Evolutionary conservation across 2,329 filamentous ascomycete genomes (phyloP).

Genomic region (Aspergillus neoniger): DNA sequence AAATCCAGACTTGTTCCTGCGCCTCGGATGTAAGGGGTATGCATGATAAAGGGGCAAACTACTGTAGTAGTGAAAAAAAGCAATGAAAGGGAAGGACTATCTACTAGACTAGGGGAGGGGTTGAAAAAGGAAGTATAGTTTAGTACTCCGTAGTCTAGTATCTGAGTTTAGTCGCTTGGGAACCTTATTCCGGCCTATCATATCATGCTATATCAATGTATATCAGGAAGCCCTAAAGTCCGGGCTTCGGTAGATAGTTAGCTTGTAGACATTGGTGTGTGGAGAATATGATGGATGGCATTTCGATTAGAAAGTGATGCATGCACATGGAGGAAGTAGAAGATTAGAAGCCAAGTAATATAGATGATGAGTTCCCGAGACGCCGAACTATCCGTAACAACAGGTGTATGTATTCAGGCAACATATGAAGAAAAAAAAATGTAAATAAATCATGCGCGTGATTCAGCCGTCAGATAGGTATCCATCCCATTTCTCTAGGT

Average conservation of each 20-base stretch:
- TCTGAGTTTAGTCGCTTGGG: background rate
- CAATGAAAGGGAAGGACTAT: background rate
- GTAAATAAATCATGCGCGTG: background rate
- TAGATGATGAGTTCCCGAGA: slow-evolving; percentile 6
- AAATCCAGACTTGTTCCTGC: too few relatives aligned
- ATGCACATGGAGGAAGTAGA: background rate
- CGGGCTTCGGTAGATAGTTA: too few relatives aligned
- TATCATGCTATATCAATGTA: background rate
- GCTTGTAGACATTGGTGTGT: background rate
- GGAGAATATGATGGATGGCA: too few relatives aligned
- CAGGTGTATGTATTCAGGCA: background rate
- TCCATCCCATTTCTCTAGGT: slow-evolving; percentile 2
- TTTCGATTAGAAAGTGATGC: background rate
- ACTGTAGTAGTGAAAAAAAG: background rate
- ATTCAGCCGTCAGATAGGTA: background rate
- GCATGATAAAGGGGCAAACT: background rate
- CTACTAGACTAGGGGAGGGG: too few relatives aligned
- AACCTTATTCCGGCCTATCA: background rate
- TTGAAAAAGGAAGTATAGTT: background rate
- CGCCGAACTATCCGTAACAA: slow-evolving; percentile 14
- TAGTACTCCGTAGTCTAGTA: too few relatives aligned
- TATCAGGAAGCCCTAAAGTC: background rate
- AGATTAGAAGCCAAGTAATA: background rate
- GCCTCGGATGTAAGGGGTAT: background rate
- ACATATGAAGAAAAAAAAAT: background rate